A percentile compares a stretch with the other conserved stretches of the same genome.
These are phyloP conservation scores for Hymenoscyphus scutula DNA, from an alignment of 2,329 filamentous ascomycete species.

Conservation along the genomic window DNA sequence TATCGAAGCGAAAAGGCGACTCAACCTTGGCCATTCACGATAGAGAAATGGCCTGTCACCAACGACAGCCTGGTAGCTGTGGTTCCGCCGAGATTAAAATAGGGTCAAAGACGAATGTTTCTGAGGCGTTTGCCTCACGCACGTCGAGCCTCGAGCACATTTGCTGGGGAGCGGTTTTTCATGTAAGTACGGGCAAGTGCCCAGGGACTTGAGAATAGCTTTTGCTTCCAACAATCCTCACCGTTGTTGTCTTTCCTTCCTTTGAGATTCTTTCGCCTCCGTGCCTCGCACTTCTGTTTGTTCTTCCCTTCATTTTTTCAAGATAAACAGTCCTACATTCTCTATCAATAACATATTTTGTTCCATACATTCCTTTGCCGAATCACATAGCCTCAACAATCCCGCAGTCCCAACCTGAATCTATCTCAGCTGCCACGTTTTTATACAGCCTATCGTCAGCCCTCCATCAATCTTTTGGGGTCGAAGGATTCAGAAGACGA, in stretches of 20 bases:
- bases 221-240: neutral
- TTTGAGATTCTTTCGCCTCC: neutral
- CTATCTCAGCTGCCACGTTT: neutral
- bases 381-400: neutral
- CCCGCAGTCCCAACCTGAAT: neutral
- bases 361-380: slow-evolving; percentile 3
- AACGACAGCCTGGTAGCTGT: neutral
- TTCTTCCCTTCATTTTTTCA: slow-evolving; percentile 1
- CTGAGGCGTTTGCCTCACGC: neutral
- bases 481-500: neutral
- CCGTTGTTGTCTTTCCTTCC: slow-evolving; percentile 2
- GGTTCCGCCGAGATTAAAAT: slow-evolving; percentile 6
- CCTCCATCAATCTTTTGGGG: neutral
- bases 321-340: neutral
- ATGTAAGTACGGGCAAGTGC: slow-evolving; percentile 2
- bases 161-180: neutral
- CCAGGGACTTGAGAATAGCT: neutral
- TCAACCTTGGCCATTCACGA: slow-evolving; percentile 6
- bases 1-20: neutral
- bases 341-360: slow-evolving; percentile 3
- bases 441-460: neutral
- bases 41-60: neutral
- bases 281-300: slow-evolving; percentile 1
- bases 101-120: neutral
- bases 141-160: neutral